phyloP scores from a whole-genome alignment of 805 yeast species.

The Teunomyces stri region DNA sequence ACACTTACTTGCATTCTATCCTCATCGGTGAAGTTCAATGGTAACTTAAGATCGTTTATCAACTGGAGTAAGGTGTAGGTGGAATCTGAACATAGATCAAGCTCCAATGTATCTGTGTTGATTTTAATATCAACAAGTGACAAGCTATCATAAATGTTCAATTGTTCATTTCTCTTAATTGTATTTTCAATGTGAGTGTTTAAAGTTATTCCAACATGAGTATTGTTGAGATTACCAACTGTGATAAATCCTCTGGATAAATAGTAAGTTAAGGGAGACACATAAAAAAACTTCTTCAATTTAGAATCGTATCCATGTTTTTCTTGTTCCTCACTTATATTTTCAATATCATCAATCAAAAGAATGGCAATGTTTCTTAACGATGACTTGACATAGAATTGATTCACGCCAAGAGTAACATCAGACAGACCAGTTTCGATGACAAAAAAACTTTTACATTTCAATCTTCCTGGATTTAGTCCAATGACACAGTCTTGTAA shows the following conservation, averaged over 20 bases:
- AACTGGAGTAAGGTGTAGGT: constrained; percentile 67
- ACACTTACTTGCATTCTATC: constrained; percentile 52
- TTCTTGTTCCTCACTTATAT: background rate
- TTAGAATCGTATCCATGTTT: background rate
- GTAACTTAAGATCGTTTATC: constrained; percentile 68
- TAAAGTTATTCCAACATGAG: constrained; percentile 35
- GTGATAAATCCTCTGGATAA: constrained; percentile 50
- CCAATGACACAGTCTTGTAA: constrained; percentile 59
- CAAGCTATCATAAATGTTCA: constrained; percentile 19
- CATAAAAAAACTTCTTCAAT: constrained; percentile 6
- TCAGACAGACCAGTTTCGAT: constrained; percentile 56
- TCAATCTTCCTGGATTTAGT: constrained; percentile 58
- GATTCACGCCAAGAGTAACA: constrained; percentile 32
- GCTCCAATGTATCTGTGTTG: constrained; percentile 44
- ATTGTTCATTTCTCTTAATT: constrained; percentile 13
- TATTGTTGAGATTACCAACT: constrained; percentile 45
- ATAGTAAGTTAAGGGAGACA: constrained; percentile 38
- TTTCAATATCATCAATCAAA: constrained; percentile 58
- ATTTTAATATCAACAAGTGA: constrained; percentile 45
- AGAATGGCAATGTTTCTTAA: constrained; percentile 50
- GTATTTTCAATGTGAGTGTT: constrained; percentile 22
- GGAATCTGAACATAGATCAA: constrained; percentile 82
- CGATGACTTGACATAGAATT: constrained; percentile 40
- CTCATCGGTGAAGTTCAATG: constrained; percentile 56
- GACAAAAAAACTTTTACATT: constrained; percentile 51